These are phyloP conservation scores for Apiotrichum veenhuisii DNA, from an alignment of 1,284 basidiomycete genomes.

Conservation along the genomic window DNA sequence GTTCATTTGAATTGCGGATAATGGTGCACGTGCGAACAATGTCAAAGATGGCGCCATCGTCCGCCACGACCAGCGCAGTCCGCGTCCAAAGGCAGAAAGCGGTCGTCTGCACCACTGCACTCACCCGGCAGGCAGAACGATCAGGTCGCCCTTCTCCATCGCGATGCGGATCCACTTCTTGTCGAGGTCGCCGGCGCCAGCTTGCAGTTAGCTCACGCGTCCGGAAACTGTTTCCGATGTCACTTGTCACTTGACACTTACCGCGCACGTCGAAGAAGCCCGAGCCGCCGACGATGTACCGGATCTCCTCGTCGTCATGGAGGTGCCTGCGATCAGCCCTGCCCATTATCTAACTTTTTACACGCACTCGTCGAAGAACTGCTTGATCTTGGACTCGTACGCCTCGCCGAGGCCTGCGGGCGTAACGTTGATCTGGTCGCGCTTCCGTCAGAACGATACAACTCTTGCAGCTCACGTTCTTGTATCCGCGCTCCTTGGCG, in stretches of 20 bases:
- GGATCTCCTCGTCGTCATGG: conserved; percentile 88
- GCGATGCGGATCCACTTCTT: conserved; percentile 71
- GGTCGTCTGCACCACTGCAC: conserved; percentile 7
- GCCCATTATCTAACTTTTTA: neutral
- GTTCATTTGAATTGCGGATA: neutral
- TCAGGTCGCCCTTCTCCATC: conserved; percentile 65
- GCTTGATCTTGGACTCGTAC: conserved; percentile 73
- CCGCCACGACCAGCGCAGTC: neutral
- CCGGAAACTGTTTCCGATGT: too few species aligned
- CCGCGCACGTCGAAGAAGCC: conserved; percentile 83
- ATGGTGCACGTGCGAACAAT: neutral
- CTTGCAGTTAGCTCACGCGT: conserved; percentile 7
- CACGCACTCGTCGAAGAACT: conserved; percentile 73
- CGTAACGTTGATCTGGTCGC: conserved; percentile 69
- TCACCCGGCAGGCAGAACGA: conserved; percentile 66
- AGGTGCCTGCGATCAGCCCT: conserved; percentile 59
- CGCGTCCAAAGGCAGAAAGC: too few species aligned
- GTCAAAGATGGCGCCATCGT: neutral
- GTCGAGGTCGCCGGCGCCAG: conserved; percentile 35
- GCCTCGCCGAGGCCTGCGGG: conserved; percentile 68
- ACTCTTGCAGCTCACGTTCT: conserved; percentile 53
- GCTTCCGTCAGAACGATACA: conserved; percentile 21
- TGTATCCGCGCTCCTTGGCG: conserved; percentile 65
- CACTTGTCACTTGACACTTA: conserved; percentile 38
- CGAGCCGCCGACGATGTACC: conserved; percentile 73